These are phyloP conservation scores for Mallotus repandus DNA, from an alignment of 441 rosid species.

Conservation along the genomic window DNA sequence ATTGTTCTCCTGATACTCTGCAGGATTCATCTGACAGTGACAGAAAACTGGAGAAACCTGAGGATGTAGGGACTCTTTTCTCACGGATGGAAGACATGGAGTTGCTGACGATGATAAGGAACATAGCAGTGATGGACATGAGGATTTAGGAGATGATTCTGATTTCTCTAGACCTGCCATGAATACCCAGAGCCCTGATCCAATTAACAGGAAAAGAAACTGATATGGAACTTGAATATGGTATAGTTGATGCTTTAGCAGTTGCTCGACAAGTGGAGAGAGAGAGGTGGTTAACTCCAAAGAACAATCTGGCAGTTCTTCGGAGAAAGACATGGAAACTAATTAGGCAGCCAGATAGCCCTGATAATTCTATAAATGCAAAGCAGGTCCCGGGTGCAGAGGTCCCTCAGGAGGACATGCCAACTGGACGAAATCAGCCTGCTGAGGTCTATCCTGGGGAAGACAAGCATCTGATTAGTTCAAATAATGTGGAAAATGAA, in stretches of 20 bases:
- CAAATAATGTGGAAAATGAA: slow-evolving; percentile 36
- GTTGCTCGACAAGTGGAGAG: slow-evolving; percentile 92
- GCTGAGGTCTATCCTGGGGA: slow-evolving; percentile 34
- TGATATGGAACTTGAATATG: slow-evolving; percentile 62
- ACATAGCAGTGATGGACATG: slow-evolving; percentile 36
- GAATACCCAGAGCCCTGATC: slow-evolving; percentile 39
- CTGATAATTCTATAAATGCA: slow-evolving; percentile 45
- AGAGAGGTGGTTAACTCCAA: slow-evolving; percentile 68
- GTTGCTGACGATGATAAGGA: slow-evolving; percentile 41
- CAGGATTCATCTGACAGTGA: slow-evolving; percentile 44
- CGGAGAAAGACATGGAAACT: slow-evolving; percentile 48
- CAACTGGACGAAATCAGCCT: slow-evolving; percentile 42
- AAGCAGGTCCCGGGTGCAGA: slow-evolving; percentile 31
- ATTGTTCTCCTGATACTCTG: slow-evolving; percentile 37
- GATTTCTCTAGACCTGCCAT: slow-evolving; percentile 39
- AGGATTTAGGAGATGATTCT: slow-evolving; percentile 40
- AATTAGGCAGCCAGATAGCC: slow-evolving; percentile 46
- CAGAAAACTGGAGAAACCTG: slow-evolving; percentile 31
- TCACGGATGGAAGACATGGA: slow-evolving; percentile 41
- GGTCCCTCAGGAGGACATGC: slow-evolving; percentile 39
- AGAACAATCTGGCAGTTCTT: slow-evolving; percentile 61
- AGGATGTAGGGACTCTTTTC: slow-evolving; percentile 30
- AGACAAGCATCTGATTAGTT: slow-evolving; percentile 34
- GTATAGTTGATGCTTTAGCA: slow-evolving; percentile 84
- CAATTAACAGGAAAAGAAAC: slow-evolving; percentile 44